These are phyloP conservation scores for Rosa rugosa DNA, from an alignment of 306 rosid genomes.

Conservation along the genomic window DNA sequence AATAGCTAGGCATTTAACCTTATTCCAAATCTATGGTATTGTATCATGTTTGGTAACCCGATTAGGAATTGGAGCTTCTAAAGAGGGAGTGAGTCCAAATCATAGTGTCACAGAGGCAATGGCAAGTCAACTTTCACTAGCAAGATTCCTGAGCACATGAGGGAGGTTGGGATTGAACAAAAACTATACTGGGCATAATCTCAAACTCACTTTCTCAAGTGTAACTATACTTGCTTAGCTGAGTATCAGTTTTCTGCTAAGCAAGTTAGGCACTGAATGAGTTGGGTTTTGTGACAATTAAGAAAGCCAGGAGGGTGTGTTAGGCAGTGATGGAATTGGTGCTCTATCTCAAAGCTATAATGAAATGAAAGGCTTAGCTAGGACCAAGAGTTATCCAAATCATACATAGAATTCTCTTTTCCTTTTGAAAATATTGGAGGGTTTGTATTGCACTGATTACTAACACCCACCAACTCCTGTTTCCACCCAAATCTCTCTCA, in stretches of 20 bases:
- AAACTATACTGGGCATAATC: constrained; percentile 18
- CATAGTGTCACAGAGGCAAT: background rate
- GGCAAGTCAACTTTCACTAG: constrained; percentile 16
- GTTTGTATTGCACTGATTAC: constrained; percentile 34
- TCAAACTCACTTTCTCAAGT: constrained; percentile 36
- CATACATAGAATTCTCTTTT: constrained; percentile 13
- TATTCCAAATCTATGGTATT: constrained; percentile 27
- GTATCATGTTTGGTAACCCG: constrained; percentile 17
- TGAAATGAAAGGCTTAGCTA: constrained; percentile 3
- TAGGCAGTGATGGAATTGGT: constrained; percentile 33
- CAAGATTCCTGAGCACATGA: constrained; percentile 11
- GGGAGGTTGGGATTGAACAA: constrained; percentile 29
- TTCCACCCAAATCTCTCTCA: constrained; percentile 18
- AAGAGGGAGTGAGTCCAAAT: constrained; percentile 3
- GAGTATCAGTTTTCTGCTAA: constrained; percentile 43
- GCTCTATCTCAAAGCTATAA: constrained; percentile 15
- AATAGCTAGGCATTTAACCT: constrained; percentile 13
- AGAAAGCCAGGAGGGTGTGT: constrained; percentile 22
- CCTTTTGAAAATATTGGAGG: constrained; percentile 22
- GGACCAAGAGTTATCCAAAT: background rate
- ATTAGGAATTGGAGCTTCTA: constrained; percentile 1
- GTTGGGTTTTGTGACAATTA: constrained; percentile 5
- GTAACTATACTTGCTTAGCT: constrained; percentile 36
- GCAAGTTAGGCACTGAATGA: constrained; percentile 55
- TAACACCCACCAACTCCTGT: constrained; percentile 25